Conservation (phyloP, 2,329 filamentous ascomycete genomes). For the Endoconidiophora laricicola region DNA sequence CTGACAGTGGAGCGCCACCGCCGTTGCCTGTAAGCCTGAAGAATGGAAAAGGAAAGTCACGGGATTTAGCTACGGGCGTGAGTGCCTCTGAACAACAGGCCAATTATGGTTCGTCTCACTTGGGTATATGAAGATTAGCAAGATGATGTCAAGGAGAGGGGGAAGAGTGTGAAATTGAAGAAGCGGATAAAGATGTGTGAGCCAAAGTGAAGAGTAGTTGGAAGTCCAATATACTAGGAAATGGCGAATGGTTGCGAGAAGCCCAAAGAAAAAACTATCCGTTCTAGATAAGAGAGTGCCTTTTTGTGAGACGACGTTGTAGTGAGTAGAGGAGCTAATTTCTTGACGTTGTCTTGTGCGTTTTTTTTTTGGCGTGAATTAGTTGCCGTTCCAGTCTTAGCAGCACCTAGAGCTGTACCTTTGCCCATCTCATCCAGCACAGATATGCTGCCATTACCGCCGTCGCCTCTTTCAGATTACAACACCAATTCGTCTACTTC, state of each 20-base stretch:
- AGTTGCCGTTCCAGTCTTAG: too few relatives aligned
- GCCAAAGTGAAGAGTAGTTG: neutral
- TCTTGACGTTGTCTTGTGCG: too few relatives aligned
- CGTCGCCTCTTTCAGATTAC: neutral
- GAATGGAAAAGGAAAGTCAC: neutral
- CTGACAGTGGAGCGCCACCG: neutral
- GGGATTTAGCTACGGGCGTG: neutral
- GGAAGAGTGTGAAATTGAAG: neutral
- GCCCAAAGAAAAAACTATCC: too few relatives aligned
- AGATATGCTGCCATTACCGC: neutral
- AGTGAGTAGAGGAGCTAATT: too few relatives aligned
- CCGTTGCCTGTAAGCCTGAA: neutral
- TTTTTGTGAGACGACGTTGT: too few relatives aligned
- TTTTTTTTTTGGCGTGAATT: too few relatives aligned
- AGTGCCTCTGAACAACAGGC: neutral
- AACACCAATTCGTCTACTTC: slow-evolving; percentile 6
- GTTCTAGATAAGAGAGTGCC: too few relatives aligned
- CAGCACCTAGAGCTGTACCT: too few relatives aligned
- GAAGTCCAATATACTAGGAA: neutral
- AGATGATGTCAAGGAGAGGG: neutral
- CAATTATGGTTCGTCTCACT: slow-evolving; percentile 2
- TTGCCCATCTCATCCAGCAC: too few relatives aligned
- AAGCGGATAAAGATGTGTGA: neutral
- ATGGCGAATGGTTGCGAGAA: too few relatives aligned
- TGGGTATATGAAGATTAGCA: neutral